Base-by-base conservation (phyloP, 352 stramenopile genomes). In the Pythium periplocum region DNA sequence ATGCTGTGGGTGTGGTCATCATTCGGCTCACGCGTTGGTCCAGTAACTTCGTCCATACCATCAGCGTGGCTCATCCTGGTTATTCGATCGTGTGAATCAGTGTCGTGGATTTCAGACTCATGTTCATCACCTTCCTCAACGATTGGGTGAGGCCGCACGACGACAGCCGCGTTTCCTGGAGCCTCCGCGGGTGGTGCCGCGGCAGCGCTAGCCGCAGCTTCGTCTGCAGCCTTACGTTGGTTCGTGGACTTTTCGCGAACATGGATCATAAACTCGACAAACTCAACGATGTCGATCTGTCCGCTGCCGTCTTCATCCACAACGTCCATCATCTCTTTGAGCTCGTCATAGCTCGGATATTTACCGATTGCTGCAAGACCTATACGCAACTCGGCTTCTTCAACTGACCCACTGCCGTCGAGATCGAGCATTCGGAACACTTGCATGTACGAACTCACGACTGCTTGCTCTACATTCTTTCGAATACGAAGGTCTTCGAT, bases 251-350 rank as follows among this genome's bases (percentile, higher is more conserved):
- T 90, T 51, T 86, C 75, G 2, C 79, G 77, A 10, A 90, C 77
- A 57, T 87, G 73, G 41, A 90, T 82, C 81, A 91, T 93, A 51
- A 91, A 93, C 56, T 91, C 75, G 50, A 93, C 71, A 57, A 95
- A 95, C 57, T 93, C 84, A 42, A 90, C 76, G 40, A 93, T 82
- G 54, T 93, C 84, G 45, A 95, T 95, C 54, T 95, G 83, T 0
- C 84, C 84, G 34, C 75, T 88, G 37, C 78, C 78, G 47, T 95
- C 84, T 69, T 95, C 84, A 41, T 93, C 84, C 6, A 95, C 81
- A 33, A 89, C 59, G 45, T 87, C 75, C 74, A 95, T 88, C 82
- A 95, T 93, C 51, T 88, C 77, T 46, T 83, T 84, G 4, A 95
- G 73, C 56, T 93, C 83, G 45, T 90, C 78, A 50, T 90, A 88